These are phyloP conservation scores for Pleurotus ostreatus DNA, from an alignment of 768 basidiomycete species.

Conservation along the genomic window DNA sequence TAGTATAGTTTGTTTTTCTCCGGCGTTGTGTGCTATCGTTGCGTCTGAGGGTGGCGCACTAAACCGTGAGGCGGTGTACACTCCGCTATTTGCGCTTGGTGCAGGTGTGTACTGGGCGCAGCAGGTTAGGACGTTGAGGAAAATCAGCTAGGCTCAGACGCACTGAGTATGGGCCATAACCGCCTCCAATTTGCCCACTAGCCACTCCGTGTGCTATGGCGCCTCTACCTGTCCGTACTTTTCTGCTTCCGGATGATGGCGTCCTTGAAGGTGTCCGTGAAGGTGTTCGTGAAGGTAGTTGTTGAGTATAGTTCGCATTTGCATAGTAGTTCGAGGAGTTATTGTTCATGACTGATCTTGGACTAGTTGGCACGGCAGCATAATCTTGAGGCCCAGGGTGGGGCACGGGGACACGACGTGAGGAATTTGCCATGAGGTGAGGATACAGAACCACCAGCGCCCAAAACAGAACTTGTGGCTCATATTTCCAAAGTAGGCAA, in stretches of 20 bases:
- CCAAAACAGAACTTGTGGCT: neutral
- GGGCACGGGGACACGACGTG: constrained; percentile 33
- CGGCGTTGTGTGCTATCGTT: constrained; percentile 19
- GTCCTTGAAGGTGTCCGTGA: constrained; percentile 20
- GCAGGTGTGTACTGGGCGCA: constrained; percentile 53
- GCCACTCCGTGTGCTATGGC: constrained; percentile 78
- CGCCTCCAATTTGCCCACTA: constrained; percentile 70
- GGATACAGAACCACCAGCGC: neutral
- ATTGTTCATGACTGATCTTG: constrained; percentile 28
- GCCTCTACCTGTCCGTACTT: constrained; percentile 34
- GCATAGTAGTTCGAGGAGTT: constrained; percentile 18
- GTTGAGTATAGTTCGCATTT: constrained; percentile 19
- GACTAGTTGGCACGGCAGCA: constrained; percentile 64
- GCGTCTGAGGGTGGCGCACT: constrained; percentile 45
- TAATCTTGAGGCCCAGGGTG: constrained; percentile 49
- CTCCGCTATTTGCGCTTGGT: constrained; percentile 37
- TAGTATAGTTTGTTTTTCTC: constrained; percentile 22
- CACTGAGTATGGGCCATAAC: constrained; percentile 88
- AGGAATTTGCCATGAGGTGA: constrained; percentile 24
- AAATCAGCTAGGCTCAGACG: constrained; percentile 19
- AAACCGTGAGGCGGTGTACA: constrained; percentile 50
- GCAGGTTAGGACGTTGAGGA: constrained; percentile 12
- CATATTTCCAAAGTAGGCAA: neutral
- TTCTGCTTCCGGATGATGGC: constrained; percentile 20
- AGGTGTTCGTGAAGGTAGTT: constrained; percentile 21